Evolutionary conservation across 768 basidiomycete species (phyloP), one percentile per base, ranked within the genome.

Genomic region (Termitomyces sp.): DNA sequence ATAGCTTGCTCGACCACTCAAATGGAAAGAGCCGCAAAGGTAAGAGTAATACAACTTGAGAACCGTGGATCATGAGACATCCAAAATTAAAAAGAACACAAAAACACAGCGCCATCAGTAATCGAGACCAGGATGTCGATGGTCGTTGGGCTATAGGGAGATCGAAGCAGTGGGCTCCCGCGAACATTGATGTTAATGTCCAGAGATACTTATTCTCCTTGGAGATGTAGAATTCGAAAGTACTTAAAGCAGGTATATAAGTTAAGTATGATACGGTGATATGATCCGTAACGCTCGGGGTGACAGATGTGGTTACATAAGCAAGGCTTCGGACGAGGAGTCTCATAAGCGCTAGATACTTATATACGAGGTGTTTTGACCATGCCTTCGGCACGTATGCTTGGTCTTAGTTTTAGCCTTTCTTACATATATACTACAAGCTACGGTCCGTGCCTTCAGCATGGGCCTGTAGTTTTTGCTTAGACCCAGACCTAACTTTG

Each of bases 1-100:
- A 93, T 50, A 85, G 65, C 21, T 70, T 71, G 56, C 71, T 73
- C 6, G 86, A 75, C 68, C 73, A 78, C 28, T 74, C 67, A 51
- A 83, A 80, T n/a, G 89, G 86, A 3, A 90, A 68, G 21, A 86
- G 65, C 50, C 81, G 75, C 48, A 94, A 70, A 1, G 91, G 84
- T 15, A 92, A 73, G 38, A 91, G 72, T 61, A 87, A 73, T 28
- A 85, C 62, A 68, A 95, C 78, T 69, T 96, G 94, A 38, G 83
- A 82, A 31, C 72, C 76, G 64, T 92, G 83, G 60, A 91, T 78
- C 73, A 86, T 82, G 33, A 92, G 56, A 64, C 85, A 85, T 11
- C 80, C 91, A 8, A 79, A 60, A 60, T 81, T 70, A 73, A 91
- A 91, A 33, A 85, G 63, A 38, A 84, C 28, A 57, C 71, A 62